These are phyloP conservation scores for Pisolithus albus DNA, from an alignment of 768 basidiomycete genomes.

Conservation along the genomic window DNA sequence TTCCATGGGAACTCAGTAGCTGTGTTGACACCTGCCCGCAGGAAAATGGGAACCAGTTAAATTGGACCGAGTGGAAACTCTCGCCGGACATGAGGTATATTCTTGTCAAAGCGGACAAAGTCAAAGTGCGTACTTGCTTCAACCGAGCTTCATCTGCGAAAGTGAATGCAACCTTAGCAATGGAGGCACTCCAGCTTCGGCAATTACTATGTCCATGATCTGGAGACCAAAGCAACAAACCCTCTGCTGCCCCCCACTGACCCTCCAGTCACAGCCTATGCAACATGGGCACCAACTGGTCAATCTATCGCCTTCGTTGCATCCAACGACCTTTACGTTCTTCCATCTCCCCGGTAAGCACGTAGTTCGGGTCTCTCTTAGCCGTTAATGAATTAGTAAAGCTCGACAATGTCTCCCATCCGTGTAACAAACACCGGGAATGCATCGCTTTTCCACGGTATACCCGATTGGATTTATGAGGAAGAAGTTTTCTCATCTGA, in stretches of 20 bases:
- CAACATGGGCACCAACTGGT: conserved; percentile 79
- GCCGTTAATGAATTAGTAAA: conserved; percentile 12
- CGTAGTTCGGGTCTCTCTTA: neutral
- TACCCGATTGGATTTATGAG: conserved; percentile 97
- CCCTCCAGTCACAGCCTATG: conserved; percentile 72
- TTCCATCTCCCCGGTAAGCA: conserved; percentile 58
- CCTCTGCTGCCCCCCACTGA: conserved; percentile 62
- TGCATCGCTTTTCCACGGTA: conserved; percentile 83
- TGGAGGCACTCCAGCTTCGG: conserved; percentile 90
- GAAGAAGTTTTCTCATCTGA: conserved; percentile 78
- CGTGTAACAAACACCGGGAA: conserved; percentile 80
- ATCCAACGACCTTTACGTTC: conserved; percentile 83
- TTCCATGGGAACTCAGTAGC: neutral
- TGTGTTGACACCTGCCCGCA: conserved; percentile 22
- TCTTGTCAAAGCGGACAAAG: conserved; percentile 66
- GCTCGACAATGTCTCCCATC: conserved; percentile 42
- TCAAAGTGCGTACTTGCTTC: conserved; percentile 46
- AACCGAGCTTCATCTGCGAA: neutral
- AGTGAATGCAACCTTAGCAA: conserved; percentile 47
- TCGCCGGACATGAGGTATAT: conserved; percentile 91
- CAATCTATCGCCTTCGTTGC: conserved; percentile 83
- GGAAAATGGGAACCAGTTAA: conserved; percentile 48
- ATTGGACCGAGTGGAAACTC: conserved; percentile 63
- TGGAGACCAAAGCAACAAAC: conserved; percentile 59
- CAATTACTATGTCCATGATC: conserved; percentile 88